A percentile compares a stretch with the other conserved stretches of the same genome.
Conservation (phyloP, 2,329 filamentous ascomycete genomes). For the Fusarium torreyae region DNA sequence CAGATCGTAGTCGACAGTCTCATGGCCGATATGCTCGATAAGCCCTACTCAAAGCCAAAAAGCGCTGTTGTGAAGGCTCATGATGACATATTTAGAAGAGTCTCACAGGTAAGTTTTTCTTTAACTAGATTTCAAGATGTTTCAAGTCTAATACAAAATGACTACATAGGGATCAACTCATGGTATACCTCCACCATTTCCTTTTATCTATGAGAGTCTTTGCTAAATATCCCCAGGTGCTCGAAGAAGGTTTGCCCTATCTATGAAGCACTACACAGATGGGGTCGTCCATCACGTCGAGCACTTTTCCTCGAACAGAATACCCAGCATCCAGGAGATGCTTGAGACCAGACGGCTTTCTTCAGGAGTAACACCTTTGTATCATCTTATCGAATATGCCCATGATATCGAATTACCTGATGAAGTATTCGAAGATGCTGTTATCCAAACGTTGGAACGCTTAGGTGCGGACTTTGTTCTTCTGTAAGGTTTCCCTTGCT, state of each 20-base stretch:
- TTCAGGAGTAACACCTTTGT: slow-evolving; percentile 17
- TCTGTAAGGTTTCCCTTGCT: background rate
- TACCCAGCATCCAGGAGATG: slow-evolving; percentile 23
- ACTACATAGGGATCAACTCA: background rate
- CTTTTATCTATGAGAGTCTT: rapidly evolving
- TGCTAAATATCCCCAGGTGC: background rate
- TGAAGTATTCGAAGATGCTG: background rate
- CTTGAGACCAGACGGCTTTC: slow-evolving; percentile 1
- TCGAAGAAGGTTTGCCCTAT: slow-evolving; percentile 4
- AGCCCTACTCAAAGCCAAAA: slow-evolving; percentile 3
- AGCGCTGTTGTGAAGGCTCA: slow-evolving; percentile 23
- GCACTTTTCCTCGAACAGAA: slow-evolving; percentile 7
- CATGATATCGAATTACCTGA: slow-evolving; percentile 13
- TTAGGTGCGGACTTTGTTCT: slow-evolving; percentile 20
- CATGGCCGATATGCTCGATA: slow-evolving; percentile 25
- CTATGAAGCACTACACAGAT: slow-evolving; percentile 27
- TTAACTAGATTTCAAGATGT: rapidly evolving
- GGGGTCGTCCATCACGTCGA: slow-evolving; percentile 28
- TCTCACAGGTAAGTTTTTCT: background rate
- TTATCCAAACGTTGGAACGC: slow-evolving; percentile 18
- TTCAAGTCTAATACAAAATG: rapidly evolving
- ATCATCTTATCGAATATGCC: slow-evolving; percentile 22
- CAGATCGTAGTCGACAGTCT: slow-evolving; percentile 20
- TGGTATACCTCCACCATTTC: background rate
- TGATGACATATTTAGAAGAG: slow-evolving; percentile 20